Evolutionary conservation across 306 rosid genomes (phyloP), one percentile per base, ranked within the genome.

Genomic region (Arachis stenosperma): DNA sequence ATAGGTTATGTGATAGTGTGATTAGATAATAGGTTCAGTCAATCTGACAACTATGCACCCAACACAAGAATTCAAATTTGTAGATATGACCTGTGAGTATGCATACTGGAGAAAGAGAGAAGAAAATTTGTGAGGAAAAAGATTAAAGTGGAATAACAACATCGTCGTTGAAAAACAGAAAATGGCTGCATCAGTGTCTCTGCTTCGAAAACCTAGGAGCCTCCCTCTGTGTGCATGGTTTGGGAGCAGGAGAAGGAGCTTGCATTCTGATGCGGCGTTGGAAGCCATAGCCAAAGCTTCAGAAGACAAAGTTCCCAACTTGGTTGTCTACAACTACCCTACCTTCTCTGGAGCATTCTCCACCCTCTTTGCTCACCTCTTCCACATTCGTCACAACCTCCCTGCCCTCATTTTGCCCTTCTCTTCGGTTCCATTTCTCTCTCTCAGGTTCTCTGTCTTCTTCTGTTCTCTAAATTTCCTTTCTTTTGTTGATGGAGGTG

Each of bases 331-430:
- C 92, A 90, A 90, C 67, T 89, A 90, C 79, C 98, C 97, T 7
- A 87, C 97, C 0, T 93, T 93, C 55, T 93, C 96, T 62, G 97
- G 97, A 79, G 93, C 96, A 9, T 84, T 84, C 85, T 90, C 98
- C 3, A 86, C 96, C 69, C 90, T 93, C 40, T 75, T 83, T 67
- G 94, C 94, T 51, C 88, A 84, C 78, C 91, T 89, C 80, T 93
- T 88, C 71, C 94, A 90, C 86, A 48, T 85, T 71, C 88, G 77
- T 56, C 87, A 83, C 80, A 75, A 75, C 73, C 67, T 83, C 57
- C 81, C 86, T 22, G 75, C 76, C 70, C 84, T 83, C 13, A 7
- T 65, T 6, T 43, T 83, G 15, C 86, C 86, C 69, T 83, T 79
- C 79, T 83, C 86, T 61, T 75, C 84, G 0, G 76, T 86, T 61